These are phyloP conservation scores for Saussurea involucrata DNA, from an alignment of 129 eudicot genomes.

Conservation along the genomic window DNA sequence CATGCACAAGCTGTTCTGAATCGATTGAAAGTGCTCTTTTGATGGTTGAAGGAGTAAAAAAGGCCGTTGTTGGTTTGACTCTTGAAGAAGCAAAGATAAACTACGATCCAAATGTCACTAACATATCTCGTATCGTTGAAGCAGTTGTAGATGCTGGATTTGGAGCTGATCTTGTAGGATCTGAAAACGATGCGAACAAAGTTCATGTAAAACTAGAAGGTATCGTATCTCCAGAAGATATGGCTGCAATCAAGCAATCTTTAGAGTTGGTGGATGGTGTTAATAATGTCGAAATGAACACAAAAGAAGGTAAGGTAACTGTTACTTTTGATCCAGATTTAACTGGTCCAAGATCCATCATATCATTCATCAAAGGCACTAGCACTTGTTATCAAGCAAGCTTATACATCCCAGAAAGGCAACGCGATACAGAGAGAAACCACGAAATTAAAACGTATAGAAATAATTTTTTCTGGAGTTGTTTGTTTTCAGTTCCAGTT, in stretches of 20 bases:
- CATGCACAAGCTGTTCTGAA: conserved; percentile 95
- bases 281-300: conserved; percentile 57
- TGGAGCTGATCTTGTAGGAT: conserved; percentile 78
- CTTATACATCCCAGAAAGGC: conserved; percentile 62
- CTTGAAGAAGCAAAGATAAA: conserved; percentile 94
- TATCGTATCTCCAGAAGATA: conserved; percentile 46
- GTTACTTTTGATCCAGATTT: conserved; percentile 66
- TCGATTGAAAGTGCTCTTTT: conserved; percentile 74
- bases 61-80: conserved; percentile 88
- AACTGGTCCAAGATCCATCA: conserved; percentile 83
- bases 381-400: conserved; percentile 54
- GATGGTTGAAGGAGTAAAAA: conserved; percentile 77
- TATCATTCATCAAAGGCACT: conserved; percentile 47
- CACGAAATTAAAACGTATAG: conserved; percentile 60
- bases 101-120: conserved; percentile 72
- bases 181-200: conserved; percentile 72
- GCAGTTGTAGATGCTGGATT: conserved; percentile 93
- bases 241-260: conserved; percentile 35
- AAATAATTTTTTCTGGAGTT: conserved; percentile 79
- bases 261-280: conserved; percentile 69
- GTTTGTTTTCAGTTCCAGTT: conserved; percentile 77
- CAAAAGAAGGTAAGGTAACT: conserved; percentile 40
- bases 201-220: conserved; percentile 75
- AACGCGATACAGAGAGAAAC: conserved; percentile 57
- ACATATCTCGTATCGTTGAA: conserved; percentile 45